phyloP scores from a whole-genome alignment of 116 monocot species.

The Thalassia testudinum region DNA sequence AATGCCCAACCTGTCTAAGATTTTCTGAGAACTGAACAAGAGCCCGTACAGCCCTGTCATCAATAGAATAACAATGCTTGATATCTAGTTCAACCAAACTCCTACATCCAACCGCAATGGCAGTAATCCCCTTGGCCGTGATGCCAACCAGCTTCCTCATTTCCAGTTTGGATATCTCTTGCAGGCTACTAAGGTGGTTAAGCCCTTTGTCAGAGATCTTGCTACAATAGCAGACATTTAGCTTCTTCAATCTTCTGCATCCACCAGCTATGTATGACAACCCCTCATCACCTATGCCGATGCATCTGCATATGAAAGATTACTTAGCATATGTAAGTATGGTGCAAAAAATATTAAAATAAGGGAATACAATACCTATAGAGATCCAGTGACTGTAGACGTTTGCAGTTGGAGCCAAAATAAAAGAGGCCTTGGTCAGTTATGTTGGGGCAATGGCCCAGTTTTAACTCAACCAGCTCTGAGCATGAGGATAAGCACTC shows the following conservation, averaged over 20 bases:
- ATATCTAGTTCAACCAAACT: slow-evolving; percentile 45
- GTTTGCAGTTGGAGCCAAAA: slow-evolving; percentile 50
- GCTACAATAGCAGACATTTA: slow-evolving; percentile 72
- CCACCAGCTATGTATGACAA: slow-evolving; percentile 37
- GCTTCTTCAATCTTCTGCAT: slow-evolving; percentile 56
- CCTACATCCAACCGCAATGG: slow-evolving; percentile 47
- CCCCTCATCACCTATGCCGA: slow-evolving; percentile 41
- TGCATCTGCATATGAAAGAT: slow-evolving; percentile 27
- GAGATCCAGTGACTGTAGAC: slow-evolving; percentile 63
- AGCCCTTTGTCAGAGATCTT: slow-evolving; percentile 59
- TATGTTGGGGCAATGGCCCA: slow-evolving; percentile 56
- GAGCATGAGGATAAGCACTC: slow-evolving; percentile 44
- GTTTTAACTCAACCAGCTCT: slow-evolving; percentile 39
- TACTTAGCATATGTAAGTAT: background rate
- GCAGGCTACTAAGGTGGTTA: slow-evolving; percentile 32
- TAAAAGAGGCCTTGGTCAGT: slow-evolving; percentile 41
- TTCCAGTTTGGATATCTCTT: slow-evolving; percentile 53
- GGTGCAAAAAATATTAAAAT: too few relatives aligned
- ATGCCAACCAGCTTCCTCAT: slow-evolving; percentile 38
- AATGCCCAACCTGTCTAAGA: slow-evolving; percentile 53
- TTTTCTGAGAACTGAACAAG: slow-evolving; percentile 35
- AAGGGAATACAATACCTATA: slow-evolving; percentile 66
- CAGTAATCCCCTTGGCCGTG: slow-evolving; percentile 38
- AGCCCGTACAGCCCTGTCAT: slow-evolving; percentile 46
- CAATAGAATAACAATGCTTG: slow-evolving; percentile 52